A percentile compares a stretch with the other conserved stretches of the same genome.
These are phyloP conservation scores for Cyclostephanos tholiformis DNA, from an alignment of 108 stramenopile genomes.

Conservation along the genomic window DNA sequence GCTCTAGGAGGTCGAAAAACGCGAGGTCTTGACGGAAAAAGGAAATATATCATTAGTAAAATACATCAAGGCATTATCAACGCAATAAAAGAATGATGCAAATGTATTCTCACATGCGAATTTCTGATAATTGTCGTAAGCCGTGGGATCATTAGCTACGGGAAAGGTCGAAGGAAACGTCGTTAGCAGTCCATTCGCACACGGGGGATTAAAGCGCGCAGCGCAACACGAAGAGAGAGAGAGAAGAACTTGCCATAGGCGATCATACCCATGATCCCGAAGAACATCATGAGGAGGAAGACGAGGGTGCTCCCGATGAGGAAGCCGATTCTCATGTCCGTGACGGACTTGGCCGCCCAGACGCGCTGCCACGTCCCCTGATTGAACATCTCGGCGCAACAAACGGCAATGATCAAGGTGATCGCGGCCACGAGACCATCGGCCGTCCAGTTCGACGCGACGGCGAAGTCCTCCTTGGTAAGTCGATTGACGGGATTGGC, in stretches of 20 bases:
- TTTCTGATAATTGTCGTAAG: constrained; percentile 65
- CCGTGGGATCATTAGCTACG: constrained; percentile 63
- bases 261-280: constrained; percentile 86
- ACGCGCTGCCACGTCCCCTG: constrained; percentile 79
- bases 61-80: neutral
- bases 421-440: constrained; percentile 70
- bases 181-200: neutral
- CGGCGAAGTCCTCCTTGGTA: constrained; percentile 58
- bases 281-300: constrained; percentile 83
- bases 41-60: neutral
- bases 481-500: constrained; percentile 56
- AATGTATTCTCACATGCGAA: constrained; percentile 44
- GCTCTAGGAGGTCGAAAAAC: constrained; percentile 73
- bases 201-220: no score
- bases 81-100: neutral
- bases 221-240: neutral
- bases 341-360: constrained; percentile 70
- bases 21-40: constrained; percentile 42
- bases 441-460: constrained; percentile 66
- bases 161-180: neutral
- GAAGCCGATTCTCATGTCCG: constrained; percentile 66
- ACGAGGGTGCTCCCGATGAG: constrained; percentile 55
- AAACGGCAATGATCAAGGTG: constrained; percentile 69
- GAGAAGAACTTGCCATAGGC: constrained; percentile 45
- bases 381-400: constrained; percentile 79